Percentiles rank a stretch among this genome's conserved stretches.
phyloP scores from a whole-genome alignment of 768 basidiomycete species.

The Tricholoma sp. region DNA sequence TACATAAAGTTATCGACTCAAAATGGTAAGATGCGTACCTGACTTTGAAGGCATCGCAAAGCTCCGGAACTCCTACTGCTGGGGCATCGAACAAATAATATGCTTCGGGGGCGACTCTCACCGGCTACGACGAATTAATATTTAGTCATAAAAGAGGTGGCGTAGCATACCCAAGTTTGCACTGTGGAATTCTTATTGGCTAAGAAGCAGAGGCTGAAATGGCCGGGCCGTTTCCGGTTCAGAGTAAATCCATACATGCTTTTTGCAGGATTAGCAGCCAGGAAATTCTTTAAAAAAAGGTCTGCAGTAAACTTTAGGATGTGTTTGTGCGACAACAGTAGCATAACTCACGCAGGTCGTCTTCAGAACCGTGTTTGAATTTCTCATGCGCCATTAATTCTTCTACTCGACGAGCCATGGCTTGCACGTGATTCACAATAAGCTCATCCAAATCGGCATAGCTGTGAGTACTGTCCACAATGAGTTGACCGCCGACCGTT shows the following conservation, averaged over 20 bases:
- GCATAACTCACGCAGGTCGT: conserved; percentile 77
- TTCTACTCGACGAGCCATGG: conserved; percentile 89
- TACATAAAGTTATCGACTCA: conserved; percentile 3
- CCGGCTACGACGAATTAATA: conserved; percentile 46
- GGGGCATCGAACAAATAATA: conserved; percentile 89
- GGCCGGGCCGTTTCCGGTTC: conserved; percentile 85
- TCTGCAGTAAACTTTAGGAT: conserved; percentile 41
- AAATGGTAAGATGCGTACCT: conserved; percentile 35
- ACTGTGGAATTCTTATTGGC: conserved; percentile 88
- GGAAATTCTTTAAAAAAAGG: conserved; percentile 80
- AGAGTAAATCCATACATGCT: conserved; percentile 95
- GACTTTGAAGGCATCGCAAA: conserved; percentile 97
- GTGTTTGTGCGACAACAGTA: background rate
- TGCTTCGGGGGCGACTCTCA: conserved; percentile 82
- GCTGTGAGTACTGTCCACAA: conserved; percentile 71
- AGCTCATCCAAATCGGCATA: conserved; percentile 96
- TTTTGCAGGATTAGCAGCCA: conserved; percentile 89
- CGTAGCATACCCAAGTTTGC: conserved; percentile 76
- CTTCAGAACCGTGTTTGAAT: conserved; percentile 83
- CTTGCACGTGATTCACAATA: conserved; percentile 94
- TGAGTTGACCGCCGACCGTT: conserved; percentile 54
- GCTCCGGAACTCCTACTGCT: conserved; percentile 84
- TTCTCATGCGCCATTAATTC: conserved; percentile 95
- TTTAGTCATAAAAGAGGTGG: background rate
- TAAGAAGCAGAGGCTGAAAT: conserved; percentile 90